Percentiles rank a stretch among this genome's conserved stretches.
phyloP scores from a whole-genome alignment of 2,329 filamentous ascomycete genomes.

The Lanzia echinophila region DNA sequence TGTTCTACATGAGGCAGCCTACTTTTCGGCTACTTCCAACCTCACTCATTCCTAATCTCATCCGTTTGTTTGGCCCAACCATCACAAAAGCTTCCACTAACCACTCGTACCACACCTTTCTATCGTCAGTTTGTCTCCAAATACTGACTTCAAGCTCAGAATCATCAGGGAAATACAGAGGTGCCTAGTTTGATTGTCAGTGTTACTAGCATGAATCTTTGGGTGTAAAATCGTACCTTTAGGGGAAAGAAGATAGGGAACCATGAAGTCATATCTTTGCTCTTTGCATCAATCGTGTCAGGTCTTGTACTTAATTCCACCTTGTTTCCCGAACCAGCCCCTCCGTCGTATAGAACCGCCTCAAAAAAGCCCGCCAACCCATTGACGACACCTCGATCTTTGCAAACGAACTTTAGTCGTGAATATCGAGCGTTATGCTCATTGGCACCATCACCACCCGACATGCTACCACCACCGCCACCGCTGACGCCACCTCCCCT shows the following conservation, averaged over 20 bases:
- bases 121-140: constrained; percentile 92
- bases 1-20: constrained; percentile 59
- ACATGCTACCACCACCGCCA: constrained; percentile 66
- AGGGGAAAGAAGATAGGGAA: constrained; percentile 98
- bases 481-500: constrained; percentile 58
- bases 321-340: constrained; percentile 40
- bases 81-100: constrained; percentile 76
- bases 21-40: constrained; percentile 63
- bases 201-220: background rate
- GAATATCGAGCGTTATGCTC: constrained; percentile 85
- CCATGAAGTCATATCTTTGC: constrained; percentile 98
- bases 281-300: constrained; percentile 85
- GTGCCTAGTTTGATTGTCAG: constrained; percentile 49
- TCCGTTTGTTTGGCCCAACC: constrained; percentile 50
- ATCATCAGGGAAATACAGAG: constrained; percentile 77
- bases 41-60: constrained; percentile 61
- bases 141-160: constrained; percentile 86
- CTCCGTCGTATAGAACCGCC: constrained; percentile 73
- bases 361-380: constrained; percentile 95
- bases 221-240: constrained; percentile 54
- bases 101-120: constrained; percentile 99
- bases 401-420: constrained; percentile 70
- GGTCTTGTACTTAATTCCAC: constrained; percentile 91
- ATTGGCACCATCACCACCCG: constrained; percentile 73
- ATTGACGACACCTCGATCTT: constrained; percentile 76